A percentile compares a stretch with the other conserved stretches of the same genome.
Evolutionary conservation across 176 grass and related monocot species (phyloP).

Genomic region (Triticum timopheevii): DNA sequence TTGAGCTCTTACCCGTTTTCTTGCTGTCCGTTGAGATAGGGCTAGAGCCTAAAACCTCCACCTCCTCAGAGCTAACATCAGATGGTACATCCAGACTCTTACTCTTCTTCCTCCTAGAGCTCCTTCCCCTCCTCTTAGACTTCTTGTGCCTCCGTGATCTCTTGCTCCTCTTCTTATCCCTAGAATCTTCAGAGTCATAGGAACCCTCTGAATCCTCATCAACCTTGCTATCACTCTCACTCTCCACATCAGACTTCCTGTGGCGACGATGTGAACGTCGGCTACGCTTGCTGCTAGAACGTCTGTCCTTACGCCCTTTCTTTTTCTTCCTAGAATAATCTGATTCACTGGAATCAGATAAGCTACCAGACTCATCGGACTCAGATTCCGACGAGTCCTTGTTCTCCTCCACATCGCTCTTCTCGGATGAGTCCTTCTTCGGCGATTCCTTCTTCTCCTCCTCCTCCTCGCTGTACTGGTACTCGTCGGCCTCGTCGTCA

Average conservation of each 20-base stretch:
- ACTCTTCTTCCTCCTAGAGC: conserved; percentile 44
- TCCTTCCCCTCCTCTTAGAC: conserved; percentile 50
- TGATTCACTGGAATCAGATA: conserved; percentile 37
- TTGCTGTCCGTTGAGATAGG: conserved; percentile 26
- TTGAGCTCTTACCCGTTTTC: conserved; percentile 44
- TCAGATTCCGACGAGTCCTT: conserved; percentile 40
- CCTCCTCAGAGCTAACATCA: conserved; percentile 46
- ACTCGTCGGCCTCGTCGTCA: conserved; percentile 38
- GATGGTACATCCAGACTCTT: conserved; percentile 27
- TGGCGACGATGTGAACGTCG: background rate
- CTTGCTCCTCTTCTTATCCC: conserved; percentile 54
- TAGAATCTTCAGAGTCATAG: conserved; percentile 49
- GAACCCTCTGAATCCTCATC: conserved; percentile 53
- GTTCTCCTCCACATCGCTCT: conserved; percentile 39
- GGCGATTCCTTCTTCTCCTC: conserved; percentile 33
- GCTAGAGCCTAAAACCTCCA: conserved; percentile 36
- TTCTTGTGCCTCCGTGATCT: conserved; percentile 39
- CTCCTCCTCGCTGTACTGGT: conserved; percentile 44
- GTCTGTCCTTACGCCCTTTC: conserved; percentile 44
- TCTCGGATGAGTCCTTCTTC: conserved; percentile 25
- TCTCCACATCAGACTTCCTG: conserved; percentile 32
- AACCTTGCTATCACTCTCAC: conserved; percentile 36
- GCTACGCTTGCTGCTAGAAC: conserved; percentile 45
- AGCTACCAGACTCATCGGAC: conserved; percentile 54
- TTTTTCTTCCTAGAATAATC: conserved; percentile 50